Percentiles rank a stretch among this genome's conserved stretches.
Evolutionary conservation across 768 basidiomycete species (phyloP).

Genomic region (Amanita polypyramis): DNA sequence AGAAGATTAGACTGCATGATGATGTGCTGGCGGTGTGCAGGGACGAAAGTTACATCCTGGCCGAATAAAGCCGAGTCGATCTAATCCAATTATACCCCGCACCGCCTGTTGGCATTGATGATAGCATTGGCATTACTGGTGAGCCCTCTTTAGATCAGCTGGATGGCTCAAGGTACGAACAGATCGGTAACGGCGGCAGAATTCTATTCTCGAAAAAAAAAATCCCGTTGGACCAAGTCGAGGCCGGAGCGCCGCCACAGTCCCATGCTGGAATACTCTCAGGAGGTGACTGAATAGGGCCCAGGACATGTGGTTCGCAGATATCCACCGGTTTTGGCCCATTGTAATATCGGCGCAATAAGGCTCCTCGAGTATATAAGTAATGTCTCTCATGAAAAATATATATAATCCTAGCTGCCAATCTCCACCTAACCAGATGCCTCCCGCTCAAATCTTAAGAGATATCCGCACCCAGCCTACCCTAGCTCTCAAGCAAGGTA

Average conservation of each 20-base stretch:
- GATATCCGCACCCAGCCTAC: background rate
- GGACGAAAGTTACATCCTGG: background rate
- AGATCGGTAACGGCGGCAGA: no score
- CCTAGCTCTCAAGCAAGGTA: slow-evolving; percentile 22
- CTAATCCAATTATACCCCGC: background rate
- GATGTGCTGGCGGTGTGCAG: background rate
- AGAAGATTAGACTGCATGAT: slow-evolving; percentile 63
- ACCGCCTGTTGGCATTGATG: no score
- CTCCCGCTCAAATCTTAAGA: slow-evolving; percentile 11
- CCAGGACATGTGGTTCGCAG: background rate
- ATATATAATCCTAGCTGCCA: background rate
- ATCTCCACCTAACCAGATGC: slow-evolving; percentile 2
- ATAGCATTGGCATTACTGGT: background rate
- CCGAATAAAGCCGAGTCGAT: slow-evolving; percentile 15
- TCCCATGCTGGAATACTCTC: no score
- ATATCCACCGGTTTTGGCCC: no score
- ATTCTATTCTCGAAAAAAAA: no score
- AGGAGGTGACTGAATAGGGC: background rate
- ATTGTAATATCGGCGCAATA: no score
- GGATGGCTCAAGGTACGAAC: no score
- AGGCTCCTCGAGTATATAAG: no score
- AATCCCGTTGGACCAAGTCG: no score
- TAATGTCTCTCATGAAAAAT: background rate
- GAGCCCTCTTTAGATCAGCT: no score
- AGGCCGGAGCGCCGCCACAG: no score